Percentiles rank a stretch among this genome's conserved stretches.
These are phyloP conservation scores for Daldinia childiae DNA, from an alignment of 495 filamentous ascomycete genomes.

Conservation along the genomic window DNA sequence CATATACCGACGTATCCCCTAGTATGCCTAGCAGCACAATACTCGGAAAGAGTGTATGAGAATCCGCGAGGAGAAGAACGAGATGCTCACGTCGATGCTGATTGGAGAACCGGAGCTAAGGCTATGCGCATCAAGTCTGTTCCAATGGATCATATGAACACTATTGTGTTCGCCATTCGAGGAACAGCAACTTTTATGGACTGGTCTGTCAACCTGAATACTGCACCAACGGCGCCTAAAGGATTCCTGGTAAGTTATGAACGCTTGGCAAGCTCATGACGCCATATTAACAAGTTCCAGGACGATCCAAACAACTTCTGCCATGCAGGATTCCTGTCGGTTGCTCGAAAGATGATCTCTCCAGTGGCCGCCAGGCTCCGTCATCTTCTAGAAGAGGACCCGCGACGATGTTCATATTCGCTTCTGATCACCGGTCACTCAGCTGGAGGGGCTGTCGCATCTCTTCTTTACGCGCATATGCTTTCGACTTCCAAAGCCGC, in stretches of 20 bases:
- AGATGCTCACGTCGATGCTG: slow-evolving; percentile 70
- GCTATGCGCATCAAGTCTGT: slow-evolving; percentile 84
- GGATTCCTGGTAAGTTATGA: slow-evolving; percentile 67
- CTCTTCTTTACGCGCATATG: slow-evolving; percentile 82
- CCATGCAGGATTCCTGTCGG: slow-evolving; percentile 79
- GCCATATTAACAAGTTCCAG: slow-evolving; percentile 42
- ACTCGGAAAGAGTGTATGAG: slow-evolving; percentile 75
- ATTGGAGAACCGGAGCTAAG: slow-evolving; percentile 78
- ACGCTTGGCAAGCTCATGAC: background rate
- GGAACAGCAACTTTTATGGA: slow-evolving; percentile 82
- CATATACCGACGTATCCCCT: slow-evolving; percentile 75
- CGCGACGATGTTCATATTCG: slow-evolving; percentile 69
- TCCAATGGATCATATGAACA: slow-evolving; percentile 77
- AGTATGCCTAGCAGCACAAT: slow-evolving; percentile 76
- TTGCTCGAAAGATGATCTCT: slow-evolving; percentile 77
- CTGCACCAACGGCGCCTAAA: slow-evolving; percentile 66
- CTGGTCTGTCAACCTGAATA: slow-evolving; percentile 82
- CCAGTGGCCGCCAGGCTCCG: slow-evolving; percentile 75
- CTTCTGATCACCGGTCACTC: slow-evolving; percentile 86
- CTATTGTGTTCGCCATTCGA: slow-evolving; percentile 81
- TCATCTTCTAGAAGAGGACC: slow-evolving; percentile 73
- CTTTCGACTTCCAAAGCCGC: slow-evolving; percentile 63
- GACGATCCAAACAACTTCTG: slow-evolving; percentile 80
- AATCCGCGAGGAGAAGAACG: slow-evolving; percentile 66
- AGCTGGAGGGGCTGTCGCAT: slow-evolving; percentile 82